Evolutionary conservation across 73 alveolate species (phyloP).

Genomic region (Paramecium pentaurelia): DNA sequence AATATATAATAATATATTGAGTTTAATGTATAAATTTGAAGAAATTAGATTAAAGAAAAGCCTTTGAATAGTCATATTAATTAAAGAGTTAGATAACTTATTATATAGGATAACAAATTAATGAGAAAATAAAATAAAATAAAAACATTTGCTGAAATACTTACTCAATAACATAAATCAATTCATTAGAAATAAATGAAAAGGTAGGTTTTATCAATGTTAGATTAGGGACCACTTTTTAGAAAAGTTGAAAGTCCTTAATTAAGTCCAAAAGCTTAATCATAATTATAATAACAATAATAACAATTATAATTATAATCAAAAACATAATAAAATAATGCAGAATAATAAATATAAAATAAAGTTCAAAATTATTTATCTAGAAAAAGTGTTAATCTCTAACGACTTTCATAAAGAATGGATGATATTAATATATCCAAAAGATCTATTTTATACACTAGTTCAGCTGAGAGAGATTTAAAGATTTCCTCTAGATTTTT

Average conservation of each 20-base stretch:
- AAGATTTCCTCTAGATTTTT: neutral
- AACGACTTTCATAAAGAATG: neutral
- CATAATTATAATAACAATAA: neutral
- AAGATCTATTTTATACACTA: neutral
- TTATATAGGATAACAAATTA: neutral
- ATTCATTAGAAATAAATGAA: neutral
- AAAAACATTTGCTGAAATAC: neutral
- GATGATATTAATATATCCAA: slow-evolving; percentile 5
- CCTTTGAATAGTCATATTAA: neutral
- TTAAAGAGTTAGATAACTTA: neutral
- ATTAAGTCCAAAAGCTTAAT: neutral
- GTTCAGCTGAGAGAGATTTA: slow-evolving; percentile 5
- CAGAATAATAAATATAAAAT: neutral
- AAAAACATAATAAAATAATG: neutral
- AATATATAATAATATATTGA: neutral
- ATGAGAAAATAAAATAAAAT: neutral
- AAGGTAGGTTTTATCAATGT: neutral
- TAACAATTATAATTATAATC: neutral
- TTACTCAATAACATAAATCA: neutral
- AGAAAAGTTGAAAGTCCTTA: slow-evolving; percentile 6
- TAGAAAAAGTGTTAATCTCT: neutral
- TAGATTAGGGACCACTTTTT: neutral
- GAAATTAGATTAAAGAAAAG: slow-evolving; percentile 4
- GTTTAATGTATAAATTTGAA: neutral
- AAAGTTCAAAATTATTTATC: neutral